Conservation (phyloP, 192 early-diverging fungal genomes). For the Globomyces pollinis-pini region DNA sequence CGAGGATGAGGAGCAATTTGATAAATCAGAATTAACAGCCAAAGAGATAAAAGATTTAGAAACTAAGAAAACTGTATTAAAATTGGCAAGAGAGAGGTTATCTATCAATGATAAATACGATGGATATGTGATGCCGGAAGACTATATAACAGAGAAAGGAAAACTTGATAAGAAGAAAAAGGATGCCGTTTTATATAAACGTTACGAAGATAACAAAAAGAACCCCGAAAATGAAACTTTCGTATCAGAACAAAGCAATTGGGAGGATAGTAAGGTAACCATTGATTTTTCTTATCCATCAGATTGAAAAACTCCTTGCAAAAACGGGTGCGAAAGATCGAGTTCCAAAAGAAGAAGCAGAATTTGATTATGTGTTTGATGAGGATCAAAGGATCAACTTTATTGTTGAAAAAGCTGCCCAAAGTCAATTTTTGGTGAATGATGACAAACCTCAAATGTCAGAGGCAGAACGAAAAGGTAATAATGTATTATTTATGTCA, state of each 20-base stretch:
- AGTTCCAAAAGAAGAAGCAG: conserved; percentile 38
- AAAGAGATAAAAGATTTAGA: conserved; percentile 71
- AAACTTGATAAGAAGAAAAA: conserved; percentile 94
- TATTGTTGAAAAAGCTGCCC: conserved; percentile 59
- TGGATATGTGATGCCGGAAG: conserved; percentile 64
- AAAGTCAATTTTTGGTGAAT: conserved; percentile 24
- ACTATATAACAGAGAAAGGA: conserved; percentile 97
- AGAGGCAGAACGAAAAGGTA: conserved; percentile 63
- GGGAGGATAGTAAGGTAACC: no score
- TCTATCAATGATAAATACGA: conserved; percentile 71
- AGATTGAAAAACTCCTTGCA: conserved; percentile 40
- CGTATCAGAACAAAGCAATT: conserved; percentile 83
- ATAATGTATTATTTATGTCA: conserved; percentile 15
- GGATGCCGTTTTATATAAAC: conserved; percentile 72
- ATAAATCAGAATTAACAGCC: conserved; percentile 65
- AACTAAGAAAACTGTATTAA: conserved; percentile 76
- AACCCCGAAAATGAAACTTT: conserved; percentile 41
- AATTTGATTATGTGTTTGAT: conserved; percentile 94
- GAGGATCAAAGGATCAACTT: conserved; percentile 82
- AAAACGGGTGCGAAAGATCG: conserved; percentile 42
- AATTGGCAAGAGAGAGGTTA: conserved; percentile 75
- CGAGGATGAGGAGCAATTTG: conserved; percentile 80
- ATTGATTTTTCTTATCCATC: no score
- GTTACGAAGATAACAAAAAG: conserved; percentile 93
- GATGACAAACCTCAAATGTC: conserved; percentile 24